Evolutionary conservation across 2,329 filamentous ascomycete species (phyloP), one percentile per base, ranked within the genome.

Genomic region (Colletotrichum tamarilloi): DNA sequence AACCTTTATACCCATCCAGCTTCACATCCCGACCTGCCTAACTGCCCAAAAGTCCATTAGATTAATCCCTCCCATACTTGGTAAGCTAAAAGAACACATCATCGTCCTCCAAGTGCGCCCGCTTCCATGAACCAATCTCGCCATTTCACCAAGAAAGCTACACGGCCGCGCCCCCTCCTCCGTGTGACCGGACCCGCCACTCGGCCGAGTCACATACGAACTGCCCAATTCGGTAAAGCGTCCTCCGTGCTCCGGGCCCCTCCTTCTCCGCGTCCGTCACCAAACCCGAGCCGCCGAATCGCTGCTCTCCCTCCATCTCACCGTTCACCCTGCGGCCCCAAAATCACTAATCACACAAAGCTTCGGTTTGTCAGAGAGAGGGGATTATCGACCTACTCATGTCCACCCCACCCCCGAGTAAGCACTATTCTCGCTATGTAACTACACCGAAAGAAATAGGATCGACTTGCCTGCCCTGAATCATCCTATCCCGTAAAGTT

Each of bases 191-290:
- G 32, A 24, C 30, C 70, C 70, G 58, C 60, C n/a, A 69, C 67
- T 73, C 70, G 70, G 70, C 70, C 66, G 70, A 72, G 38, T 35
- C 11, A 14, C 35, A 16, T 62, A 65, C 60, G 70, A 65, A 49
- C 14, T 16, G 7, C 70, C 60, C 5, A 24, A 55, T 60, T 0
- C 7, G 26, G 66, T 5, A 12, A 69, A 73, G 70, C 49, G 24
- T 52, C 60, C n/a, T 42, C 62, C 42, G 32, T 16, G 1, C 14
- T 22, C 30, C 42, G 38, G 14, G 19, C 22, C 9, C 14, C 35
- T 22, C 16, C 14, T 42, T 26, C 24, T 49, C 59, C 24, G 60
- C 28, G 38, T 22, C 53, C 53, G 42, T 28, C 35, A 38, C 35
- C 35, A 38, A 16, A 38, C 35, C 35, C 35, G 58, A 28, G 58